Conservation (phyloP, 495 filamentous ascomycete genomes). For the Hypomontagnella submonticulosa region DNA sequence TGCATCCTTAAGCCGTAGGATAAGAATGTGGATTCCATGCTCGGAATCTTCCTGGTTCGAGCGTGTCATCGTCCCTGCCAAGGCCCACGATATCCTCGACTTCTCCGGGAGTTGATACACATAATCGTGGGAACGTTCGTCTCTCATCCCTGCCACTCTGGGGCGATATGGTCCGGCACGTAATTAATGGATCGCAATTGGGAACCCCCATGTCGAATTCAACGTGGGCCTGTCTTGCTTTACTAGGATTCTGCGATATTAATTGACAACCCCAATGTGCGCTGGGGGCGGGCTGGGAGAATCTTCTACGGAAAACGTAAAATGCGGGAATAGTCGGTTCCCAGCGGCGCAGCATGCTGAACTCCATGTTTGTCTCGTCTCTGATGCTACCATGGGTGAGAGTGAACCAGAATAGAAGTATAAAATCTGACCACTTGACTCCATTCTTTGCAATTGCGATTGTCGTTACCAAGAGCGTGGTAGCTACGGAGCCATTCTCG, state of each 20-base stretch:
- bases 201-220: too few species aligned
- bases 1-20: background rate
- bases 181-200: too few species aligned
- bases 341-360: conserved; percentile 5
- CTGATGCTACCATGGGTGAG: background rate
- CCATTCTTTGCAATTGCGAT: background rate
- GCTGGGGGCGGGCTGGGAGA: too few species aligned
- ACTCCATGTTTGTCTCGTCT: background rate
- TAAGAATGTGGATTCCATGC: background rate
- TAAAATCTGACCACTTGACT: conserved; percentile 4
- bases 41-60: background rate
- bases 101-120: background rate
- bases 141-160: too few species aligned
- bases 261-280: conserved; percentile 2
- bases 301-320: conserved; percentile 3
- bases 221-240: too few species aligned
- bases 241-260: conserved; percentile 15
- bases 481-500: too few species aligned
- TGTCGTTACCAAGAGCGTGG: background rate
- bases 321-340: background rate
- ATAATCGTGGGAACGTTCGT: background rate
- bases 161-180: too few species aligned
- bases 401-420: background rate
- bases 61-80: background rate
- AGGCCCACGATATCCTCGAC: background rate